Conservation (phyloP, 2,329 filamentous ascomycete species). For the Apiospora saccharicola region DNA sequence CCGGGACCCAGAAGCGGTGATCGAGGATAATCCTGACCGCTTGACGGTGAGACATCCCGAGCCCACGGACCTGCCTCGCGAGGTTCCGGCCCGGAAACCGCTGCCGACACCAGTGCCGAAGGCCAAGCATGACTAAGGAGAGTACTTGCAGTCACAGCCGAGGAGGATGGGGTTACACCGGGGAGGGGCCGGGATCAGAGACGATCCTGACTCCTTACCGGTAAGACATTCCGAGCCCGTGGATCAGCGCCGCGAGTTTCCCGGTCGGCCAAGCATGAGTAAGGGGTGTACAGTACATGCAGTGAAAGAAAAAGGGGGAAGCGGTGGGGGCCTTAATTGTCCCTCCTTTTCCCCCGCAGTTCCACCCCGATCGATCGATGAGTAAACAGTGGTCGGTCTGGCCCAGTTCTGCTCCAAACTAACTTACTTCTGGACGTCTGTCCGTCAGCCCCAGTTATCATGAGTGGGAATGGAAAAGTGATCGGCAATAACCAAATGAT, state of each 20-base stretch:
- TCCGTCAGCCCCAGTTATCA: not conserved
- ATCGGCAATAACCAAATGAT: not conserved
- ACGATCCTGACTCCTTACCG: no score
- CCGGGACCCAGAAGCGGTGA: not conserved
- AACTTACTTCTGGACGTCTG: not conserved
- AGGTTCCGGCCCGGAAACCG: no score
- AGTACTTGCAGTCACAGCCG: no score
- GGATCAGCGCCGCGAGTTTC: no score
- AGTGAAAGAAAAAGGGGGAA: not conserved
- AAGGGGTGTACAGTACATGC: not conserved
- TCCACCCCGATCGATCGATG: not conserved
- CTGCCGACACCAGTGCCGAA: not conserved
- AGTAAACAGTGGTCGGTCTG: not conserved
- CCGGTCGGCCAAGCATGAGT: not conserved
- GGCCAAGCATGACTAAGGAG: not conserved
- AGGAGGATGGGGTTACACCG: no score
- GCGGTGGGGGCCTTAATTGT: not conserved
- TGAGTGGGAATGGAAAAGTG: no score
- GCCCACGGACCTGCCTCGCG: not conserved
- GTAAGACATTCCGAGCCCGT: no score
- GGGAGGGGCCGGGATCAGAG: no score
- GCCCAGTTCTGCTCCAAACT: not conserved
- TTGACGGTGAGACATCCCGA: not conserved
- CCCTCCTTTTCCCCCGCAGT: not conserved
- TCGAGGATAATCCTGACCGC: accelerated